A percentile compares a stretch with the other conserved stretches of the same genome.
Conservation (phyloP, 768 basidiomycete species). For the Termitomyces sp. region DNA sequence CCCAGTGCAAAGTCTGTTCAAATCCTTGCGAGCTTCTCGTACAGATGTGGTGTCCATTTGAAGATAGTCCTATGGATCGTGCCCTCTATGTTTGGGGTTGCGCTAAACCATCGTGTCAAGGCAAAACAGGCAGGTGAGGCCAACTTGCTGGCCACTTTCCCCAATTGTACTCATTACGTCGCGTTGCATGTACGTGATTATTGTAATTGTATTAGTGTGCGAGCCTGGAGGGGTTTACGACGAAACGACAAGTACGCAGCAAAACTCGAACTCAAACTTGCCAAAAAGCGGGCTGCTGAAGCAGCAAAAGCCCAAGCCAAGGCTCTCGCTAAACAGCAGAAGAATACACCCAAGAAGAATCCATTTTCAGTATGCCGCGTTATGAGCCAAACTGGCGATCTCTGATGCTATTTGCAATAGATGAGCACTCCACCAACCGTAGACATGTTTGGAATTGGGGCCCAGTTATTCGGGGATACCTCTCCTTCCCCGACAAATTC, state of each 20-base stretch:
- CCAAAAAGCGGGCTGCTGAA: conserved; percentile 33
- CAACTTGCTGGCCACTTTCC: conserved; percentile 1
- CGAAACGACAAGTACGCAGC: conserved; percentile 73
- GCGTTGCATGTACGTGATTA: conserved; percentile 1
- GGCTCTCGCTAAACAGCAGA: conserved; percentile 28
- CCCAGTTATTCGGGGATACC: conserved; percentile 59
- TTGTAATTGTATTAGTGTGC: conserved; percentile 45
- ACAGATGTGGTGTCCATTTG: conserved; percentile 90
- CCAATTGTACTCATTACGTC: conserved; percentile 11
- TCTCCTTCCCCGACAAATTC: conserved; percentile 14
- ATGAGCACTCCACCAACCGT: conserved; percentile 22
- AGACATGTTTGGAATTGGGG: conserved; percentile 52
- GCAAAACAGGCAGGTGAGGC: conserved; percentile 72
- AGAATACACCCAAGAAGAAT: conserved; percentile 40
- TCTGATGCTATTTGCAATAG: conserved; percentile 13
- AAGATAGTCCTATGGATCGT: conserved; percentile 80
- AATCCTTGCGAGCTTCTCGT: conserved; percentile 77
- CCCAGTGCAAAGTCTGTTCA: conserved; percentile 69
- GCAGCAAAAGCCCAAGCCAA: conserved; percentile 31
- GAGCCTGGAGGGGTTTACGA: conserved; percentile 77
- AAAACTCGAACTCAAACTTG: conserved; percentile 60
- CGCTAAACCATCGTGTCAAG: conserved; percentile 64
- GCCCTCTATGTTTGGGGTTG: conserved; percentile 88
- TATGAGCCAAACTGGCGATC: not conserved
- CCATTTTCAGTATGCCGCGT: conserved; percentile 62